A percentile compares a stretch with the other conserved stretches of the same genome.
These are phyloP conservation scores for Ligustrum vulgare DNA, from an alignment of 257 asterid species.

Conservation along the genomic window DNA sequence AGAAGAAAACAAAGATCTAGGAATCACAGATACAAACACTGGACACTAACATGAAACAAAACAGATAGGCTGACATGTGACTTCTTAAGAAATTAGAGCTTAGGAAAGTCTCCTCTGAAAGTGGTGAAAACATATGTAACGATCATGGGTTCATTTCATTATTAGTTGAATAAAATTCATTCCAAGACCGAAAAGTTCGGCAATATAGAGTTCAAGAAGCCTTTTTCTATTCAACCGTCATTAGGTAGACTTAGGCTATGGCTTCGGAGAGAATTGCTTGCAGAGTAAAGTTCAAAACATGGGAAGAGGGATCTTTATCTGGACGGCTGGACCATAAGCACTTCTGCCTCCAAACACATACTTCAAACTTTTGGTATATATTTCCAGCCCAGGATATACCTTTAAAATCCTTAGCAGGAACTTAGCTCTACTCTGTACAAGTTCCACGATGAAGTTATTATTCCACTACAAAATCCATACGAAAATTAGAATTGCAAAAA, in stretches of 20 bases:
- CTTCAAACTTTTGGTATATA: slow-evolving; percentile 67
- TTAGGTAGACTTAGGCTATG: no score
- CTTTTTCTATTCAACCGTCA: no score
- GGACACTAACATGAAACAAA: neutral
- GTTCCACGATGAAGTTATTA: slow-evolving; percentile 11
- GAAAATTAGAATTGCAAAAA: neutral
- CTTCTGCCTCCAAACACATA: slow-evolving; percentile 83
- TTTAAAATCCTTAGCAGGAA: slow-evolving; percentile 56
- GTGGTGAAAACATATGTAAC: neutral
- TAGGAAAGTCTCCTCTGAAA: neutral
- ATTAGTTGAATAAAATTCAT: neutral
- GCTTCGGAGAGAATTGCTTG: neutral
- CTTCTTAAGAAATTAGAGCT: neutral
- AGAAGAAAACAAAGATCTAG: neutral
- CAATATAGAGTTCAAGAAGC: neutral
- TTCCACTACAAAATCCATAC: slow-evolving; percentile 25
- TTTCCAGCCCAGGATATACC: slow-evolving; percentile 82
- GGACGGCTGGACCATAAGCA: slow-evolving; percentile 65
- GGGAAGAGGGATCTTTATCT: slow-evolving; percentile 43
- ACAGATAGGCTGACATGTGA: neutral
- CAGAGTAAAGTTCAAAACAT: neutral
- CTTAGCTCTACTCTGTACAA: slow-evolving; percentile 3
- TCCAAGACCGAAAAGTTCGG: neutral
- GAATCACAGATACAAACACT: neutral
- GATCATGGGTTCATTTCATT: neutral